Evolutionary conservation across 140 eudicot species (phyloP).

Genomic region (Cichorium intybus): DNA sequence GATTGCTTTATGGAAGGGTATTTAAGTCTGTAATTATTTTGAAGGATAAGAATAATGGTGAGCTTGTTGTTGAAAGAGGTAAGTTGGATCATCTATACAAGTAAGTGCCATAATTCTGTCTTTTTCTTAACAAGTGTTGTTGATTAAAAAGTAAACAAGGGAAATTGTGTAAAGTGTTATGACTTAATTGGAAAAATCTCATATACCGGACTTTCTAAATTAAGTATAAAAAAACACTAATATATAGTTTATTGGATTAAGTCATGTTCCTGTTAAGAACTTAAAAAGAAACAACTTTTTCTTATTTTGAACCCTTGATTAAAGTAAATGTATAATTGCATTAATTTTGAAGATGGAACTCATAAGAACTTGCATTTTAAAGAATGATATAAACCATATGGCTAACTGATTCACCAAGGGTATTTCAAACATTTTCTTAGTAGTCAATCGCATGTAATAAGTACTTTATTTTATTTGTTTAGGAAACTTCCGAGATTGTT

Average conservation of each 20-base stretch:
- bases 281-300: too few relatives aligned
- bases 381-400: background rate
- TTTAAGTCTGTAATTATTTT: conserved; percentile 80
- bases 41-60: conserved; percentile 57
- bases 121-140: too few relatives aligned
- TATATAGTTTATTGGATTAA: too few relatives aligned
- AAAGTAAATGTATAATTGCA: conserved; percentile 7
- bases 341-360: background rate
- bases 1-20: conserved; percentile 88
- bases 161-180: too few relatives aligned
- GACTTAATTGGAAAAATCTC: too few relatives aligned
- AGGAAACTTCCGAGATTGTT: conserved; percentile 70
- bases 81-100: conserved; percentile 64
- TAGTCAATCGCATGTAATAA: too few relatives aligned
- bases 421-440: background rate
- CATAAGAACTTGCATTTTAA: background rate
- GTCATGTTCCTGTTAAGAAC: too few relatives aligned
- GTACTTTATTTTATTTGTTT: too few relatives aligned
- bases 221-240: too few relatives aligned
- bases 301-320: background rate
- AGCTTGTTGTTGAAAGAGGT: conserved; percentile 80
- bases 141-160: too few relatives aligned
- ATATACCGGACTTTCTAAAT: too few relatives aligned
- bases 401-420: background rate
- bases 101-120: conserved; percentile 39